Percentiles rank a stretch among this genome's conserved stretches.
Evolutionary conservation across 164 flowering plant species (phyloP).

Genomic region (Vitis vinifera): DNA sequence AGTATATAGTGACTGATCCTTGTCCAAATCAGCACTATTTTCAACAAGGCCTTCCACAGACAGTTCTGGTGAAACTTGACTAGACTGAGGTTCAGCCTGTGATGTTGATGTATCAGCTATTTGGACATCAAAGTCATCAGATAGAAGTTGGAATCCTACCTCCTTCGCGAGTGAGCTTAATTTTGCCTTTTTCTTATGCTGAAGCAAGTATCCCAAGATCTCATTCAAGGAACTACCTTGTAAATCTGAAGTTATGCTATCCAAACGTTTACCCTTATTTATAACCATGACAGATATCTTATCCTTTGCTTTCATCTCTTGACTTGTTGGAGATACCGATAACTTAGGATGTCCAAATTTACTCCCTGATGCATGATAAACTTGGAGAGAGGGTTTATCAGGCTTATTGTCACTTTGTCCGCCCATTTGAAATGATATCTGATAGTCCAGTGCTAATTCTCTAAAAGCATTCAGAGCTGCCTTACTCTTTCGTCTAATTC

Average conservation of each 20-base stretch:
- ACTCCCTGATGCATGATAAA: constrained; percentile 22
- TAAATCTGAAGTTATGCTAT: constrained; percentile 37
- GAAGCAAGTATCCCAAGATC: constrained; percentile 53
- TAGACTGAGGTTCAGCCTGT: constrained; percentile 31
- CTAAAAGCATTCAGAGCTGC: constrained; percentile 61
- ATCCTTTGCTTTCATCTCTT: constrained; percentile 34
- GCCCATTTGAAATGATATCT: constrained; percentile 18
- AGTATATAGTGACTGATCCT: constrained; percentile 17
- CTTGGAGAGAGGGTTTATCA: constrained; percentile 18
- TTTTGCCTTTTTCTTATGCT: constrained; percentile 53
- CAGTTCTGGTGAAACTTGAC: constrained; percentile 21
- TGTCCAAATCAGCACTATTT: constrained; percentile 19
- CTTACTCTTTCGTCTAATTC: constrained; percentile 50
- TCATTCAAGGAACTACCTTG: constrained; percentile 61
- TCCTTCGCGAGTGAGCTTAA: constrained; percentile 73
- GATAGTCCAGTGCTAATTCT: constrained; percentile 46
- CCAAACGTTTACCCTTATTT: constrained; percentile 56
- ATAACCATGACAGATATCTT: constrained; percentile 61
- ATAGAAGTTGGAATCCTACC: constrained; percentile 82
- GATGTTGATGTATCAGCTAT: constrained; percentile 32
- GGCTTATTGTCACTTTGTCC: constrained; percentile 17
- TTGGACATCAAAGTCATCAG: constrained; percentile 73
- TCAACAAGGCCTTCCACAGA: constrained; percentile 20
- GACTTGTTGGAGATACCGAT: constrained; percentile 24
- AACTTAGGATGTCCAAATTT: constrained; percentile 28